Evolutionary conservation across 1,139 yeast genomes (phyloP).

Genomic region (Zygoascus hellenicus): DNA sequence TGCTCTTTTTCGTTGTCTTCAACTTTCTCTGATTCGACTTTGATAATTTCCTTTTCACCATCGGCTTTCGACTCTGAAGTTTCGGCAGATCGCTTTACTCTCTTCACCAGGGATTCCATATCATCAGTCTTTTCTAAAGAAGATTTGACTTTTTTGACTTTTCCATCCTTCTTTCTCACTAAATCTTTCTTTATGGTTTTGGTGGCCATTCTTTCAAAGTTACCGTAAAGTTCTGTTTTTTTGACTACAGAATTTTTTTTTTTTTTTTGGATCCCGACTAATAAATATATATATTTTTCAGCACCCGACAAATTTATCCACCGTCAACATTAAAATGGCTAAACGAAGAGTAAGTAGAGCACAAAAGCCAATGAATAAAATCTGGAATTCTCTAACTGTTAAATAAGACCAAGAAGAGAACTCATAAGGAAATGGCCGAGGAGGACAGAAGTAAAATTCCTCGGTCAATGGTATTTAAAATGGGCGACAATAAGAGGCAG

Average conservation of each 20-base stretch:
- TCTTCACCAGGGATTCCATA: neutral
- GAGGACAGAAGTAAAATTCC: conserved; percentile 76
- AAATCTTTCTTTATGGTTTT: conserved; percentile 3
- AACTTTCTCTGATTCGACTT: neutral
- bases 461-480: conserved; percentile 84
- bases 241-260: neutral
- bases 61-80: conserved; percentile 6
- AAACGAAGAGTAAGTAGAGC: conserved; percentile 42
- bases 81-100: neutral
- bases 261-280: neutral
- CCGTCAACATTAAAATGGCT: conserved; percentile 35
- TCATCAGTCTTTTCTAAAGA: neutral
- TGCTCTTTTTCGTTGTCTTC: neutral
- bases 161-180: neutral
- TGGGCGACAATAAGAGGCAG: conserved; percentile 61
- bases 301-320: neutral
- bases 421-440: conserved; percentile 63
- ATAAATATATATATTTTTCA: neutral
- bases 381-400: conserved; percentile 16
- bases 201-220: neutral
- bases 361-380: conserved; percentile 11
- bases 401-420: conserved; percentile 58
- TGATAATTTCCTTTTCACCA: neutral
- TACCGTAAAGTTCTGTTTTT: neutral
- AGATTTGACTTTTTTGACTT: neutral